Percentiles rank a stretch among this genome's conserved stretches.
phyloP scores from a whole-genome alignment of 1,284 basidiomycete genomes.

The Thelephora terrestris region DNA sequence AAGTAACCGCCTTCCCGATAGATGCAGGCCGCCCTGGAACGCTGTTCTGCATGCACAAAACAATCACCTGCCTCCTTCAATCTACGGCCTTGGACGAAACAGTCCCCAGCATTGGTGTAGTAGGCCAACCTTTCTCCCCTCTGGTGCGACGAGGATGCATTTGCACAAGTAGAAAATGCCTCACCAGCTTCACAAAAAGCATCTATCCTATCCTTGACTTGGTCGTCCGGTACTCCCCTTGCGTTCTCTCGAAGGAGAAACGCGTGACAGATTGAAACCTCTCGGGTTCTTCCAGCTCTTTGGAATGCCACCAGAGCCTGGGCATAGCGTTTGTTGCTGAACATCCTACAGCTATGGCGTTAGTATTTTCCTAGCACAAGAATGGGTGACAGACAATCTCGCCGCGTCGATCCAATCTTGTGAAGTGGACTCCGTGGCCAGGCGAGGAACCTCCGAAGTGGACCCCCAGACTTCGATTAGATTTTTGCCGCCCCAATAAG shows the following conservation, averaged over 20 bases:
- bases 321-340: conserved; percentile 41
- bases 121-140: conserved; percentile 24
- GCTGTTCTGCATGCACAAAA: conserved; percentile 36
- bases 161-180: conserved; percentile 36
- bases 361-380: not conserved
- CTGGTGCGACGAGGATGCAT: conserved; percentile 21
- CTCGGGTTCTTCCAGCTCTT: conserved; percentile 34
- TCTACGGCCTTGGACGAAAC: conserved; percentile 34
- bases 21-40: conserved; percentile 31
- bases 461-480: conserved; percentile 36
- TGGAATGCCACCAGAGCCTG: conserved; percentile 57
- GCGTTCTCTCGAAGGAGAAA: conserved; percentile 35
- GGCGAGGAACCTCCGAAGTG: conserved; percentile 31
- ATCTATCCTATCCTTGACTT: conserved; percentile 19
- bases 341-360: conserved; percentile 23
- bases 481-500: conserved; percentile 34
- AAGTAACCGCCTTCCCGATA: conserved; percentile 43
- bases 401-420: conserved; percentile 50
- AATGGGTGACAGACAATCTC: conserved; percentile 11
- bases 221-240: conserved; percentile 9
- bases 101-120: conserved; percentile 41
- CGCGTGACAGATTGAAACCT: conserved; percentile 36
- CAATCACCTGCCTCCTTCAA: conserved; percentile 34
- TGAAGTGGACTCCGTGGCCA: conserved; percentile 36
- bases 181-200: conserved; percentile 38